phyloP scores from a whole-genome alignment of 208 protist species.

The Acanthamoeba royreba region DNA sequence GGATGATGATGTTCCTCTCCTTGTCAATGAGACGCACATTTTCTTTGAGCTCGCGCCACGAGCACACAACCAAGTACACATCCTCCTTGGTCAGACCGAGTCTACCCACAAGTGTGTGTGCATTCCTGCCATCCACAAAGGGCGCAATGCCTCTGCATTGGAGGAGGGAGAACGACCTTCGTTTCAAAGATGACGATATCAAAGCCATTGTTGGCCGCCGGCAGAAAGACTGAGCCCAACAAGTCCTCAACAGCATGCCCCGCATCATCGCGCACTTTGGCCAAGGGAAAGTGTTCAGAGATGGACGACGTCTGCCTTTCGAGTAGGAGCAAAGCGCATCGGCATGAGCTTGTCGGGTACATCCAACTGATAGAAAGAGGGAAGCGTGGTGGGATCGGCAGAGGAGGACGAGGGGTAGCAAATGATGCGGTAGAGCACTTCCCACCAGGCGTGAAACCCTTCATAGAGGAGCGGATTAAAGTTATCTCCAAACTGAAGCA shows the following conservation, averaged over 20 bases:
- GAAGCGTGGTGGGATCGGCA: background rate
- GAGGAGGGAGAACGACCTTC: background rate
- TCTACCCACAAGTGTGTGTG: background rate
- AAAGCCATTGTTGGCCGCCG: background rate
- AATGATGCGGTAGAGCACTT: background rate
- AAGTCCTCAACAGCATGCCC: background rate
- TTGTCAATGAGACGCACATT: background rate
- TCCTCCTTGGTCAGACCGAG: background rate
- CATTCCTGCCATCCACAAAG: background rate
- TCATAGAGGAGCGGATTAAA: background rate
- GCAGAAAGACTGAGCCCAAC: background rate
- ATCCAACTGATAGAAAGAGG: background rate
- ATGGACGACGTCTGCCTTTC: background rate
- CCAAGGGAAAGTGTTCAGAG: background rate
- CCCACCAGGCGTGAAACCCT: conserved; percentile 26
- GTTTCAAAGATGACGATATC: background rate
- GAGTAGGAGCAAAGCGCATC: background rate
- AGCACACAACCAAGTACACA: conserved; percentile 21
- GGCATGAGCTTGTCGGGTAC: background rate
- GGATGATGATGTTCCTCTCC: background rate
- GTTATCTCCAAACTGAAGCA: background rate
- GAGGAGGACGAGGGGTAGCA: background rate
- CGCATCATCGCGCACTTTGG: background rate
- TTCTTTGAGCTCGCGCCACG: background rate
- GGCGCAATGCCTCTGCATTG: background rate